Evolutionary conservation across 345 rosid species (phyloP), one percentile per base, ranked within the genome.

Genomic region (Crucihimalaya himalaica): DNA sequence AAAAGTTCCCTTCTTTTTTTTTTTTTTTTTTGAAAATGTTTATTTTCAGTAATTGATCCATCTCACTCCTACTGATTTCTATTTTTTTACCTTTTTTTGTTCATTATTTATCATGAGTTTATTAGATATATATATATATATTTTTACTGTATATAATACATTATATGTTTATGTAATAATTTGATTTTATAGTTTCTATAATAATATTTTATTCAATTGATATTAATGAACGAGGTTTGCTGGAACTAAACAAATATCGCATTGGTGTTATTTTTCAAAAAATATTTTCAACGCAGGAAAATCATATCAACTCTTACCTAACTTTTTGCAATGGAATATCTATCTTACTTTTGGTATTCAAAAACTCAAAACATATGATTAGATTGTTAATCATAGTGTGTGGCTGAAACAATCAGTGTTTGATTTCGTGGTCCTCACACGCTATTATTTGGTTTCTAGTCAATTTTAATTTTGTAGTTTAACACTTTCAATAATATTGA

Each of bases 371-470:
- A 31, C 29, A 48, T 48, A 50, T 40, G 20, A 63, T 15, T 52
- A 40, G 18, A 62, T 19, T 61, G 40, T 45, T 19, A 65, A 46
- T 65, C 66, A 66, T 66, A 48, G 65, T 64, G 50, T 42, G 31
- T 73, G 64, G 35, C 71, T 51, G 6, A 14, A 5, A 25, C 16
- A 43, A 7, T 21, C 14, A 65, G 32, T 23, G 65, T 27, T 55
- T 66, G 47, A 27, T 42, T 53, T 73, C 66, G 60, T 74, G 78
- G 78, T 74, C 68, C 72, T 68, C 78, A 75, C 73, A 59, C 69
- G 50, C 48, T 75, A 58, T 37, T 20, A 9, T 48, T 48, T 21
- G 37, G 60, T 20, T 47, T 23, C 27, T 21, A 67, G 31, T 68
- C 63, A 31, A 15, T 51, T 14, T 50, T 28, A 16, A 28, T 61